These are phyloP conservation scores for Viola odorata DNA, from an alignment of 345 rosid species.

Conservation along the genomic window DNA sequence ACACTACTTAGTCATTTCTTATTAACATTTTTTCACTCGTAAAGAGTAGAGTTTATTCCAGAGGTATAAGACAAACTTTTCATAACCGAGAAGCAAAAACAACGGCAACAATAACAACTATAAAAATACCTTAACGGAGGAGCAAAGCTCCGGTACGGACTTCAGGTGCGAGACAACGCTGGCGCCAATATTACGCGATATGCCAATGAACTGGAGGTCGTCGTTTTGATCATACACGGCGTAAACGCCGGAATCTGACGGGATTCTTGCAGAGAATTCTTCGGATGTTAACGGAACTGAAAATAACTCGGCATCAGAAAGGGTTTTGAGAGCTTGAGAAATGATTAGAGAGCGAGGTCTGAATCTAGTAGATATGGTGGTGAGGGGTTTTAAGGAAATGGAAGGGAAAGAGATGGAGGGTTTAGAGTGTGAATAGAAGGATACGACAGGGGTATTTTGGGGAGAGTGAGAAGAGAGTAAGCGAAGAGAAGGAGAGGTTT, in stretches of 20 bases:
- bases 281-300: conserved; percentile 28
- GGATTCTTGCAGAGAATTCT: conserved; percentile 33
- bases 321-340: conserved; percentile 41
- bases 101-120: neutral
- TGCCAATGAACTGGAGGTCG: conserved; percentile 78
- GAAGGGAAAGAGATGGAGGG: conserved; percentile 34
- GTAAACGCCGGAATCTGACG: conserved; percentile 67
- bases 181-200: conserved; percentile 69
- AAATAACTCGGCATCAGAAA: conserved; percentile 44
- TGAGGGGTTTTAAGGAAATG: conserved; percentile 31
- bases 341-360: conserved; percentile 31
- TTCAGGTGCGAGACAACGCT: conserved; percentile 59
- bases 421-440: conserved; percentile 35
- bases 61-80: neutral
- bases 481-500: conserved; percentile 32
- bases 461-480: conserved; percentile 16
- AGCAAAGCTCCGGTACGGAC: conserved; percentile 67
- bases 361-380: conserved; percentile 5
- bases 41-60: neutral
- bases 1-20: too few relatives aligned
- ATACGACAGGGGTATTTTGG: conserved; percentile 36
- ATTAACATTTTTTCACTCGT: too few relatives aligned
- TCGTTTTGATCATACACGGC: conserved; percentile 60
- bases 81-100: neutral
- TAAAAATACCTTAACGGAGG: conserved; percentile 57